Base-by-base conservation (phyloP, 768 basidiomycete species). In the Amanita pseudoporphyria region DNA sequence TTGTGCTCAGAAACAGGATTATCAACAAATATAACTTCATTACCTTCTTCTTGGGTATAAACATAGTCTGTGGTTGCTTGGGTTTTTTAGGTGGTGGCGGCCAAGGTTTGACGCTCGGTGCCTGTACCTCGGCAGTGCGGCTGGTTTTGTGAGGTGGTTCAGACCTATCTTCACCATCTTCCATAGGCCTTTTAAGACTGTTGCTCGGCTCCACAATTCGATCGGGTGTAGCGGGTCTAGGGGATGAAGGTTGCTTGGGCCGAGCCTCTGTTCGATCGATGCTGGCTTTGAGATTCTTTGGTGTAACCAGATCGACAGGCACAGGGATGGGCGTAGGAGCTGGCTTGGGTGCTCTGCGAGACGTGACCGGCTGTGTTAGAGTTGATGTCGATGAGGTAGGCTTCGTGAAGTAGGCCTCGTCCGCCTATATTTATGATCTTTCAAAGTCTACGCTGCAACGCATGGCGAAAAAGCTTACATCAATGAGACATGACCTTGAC, bases 1-100 rank as follows among this genome's bases (percentile, higher is more conserved):
- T 32, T n/a, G 6, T 26, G 2, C 22, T 55, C 3, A 50, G 49
- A 16, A 14, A 2, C 5, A 41, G 32, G 3, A 26, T 24, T 26
- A n/a, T 18, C 9, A 9, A 33, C 4, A 40, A 5, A 14, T 14
- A 10, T 13, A 24, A 30, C 13, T 18, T 37, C 33, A 39, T 31
- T 55, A 55, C 57, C 57, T 64, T 59, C 59, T 77, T 79, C 57
- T 77, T 84, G 1, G 83, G 82, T 50, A 85, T 84, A 59, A 86
- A 85, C 49, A 84, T 71, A 0, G 69, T 63, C 12, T 62, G 66
- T 56, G 45, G 36, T 37, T 67, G 67, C 53, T 74, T 74, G 19
- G 64, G 63, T 13, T 67, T 69, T 49, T 72, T 71, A 32, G 62
- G 55, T 26, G 57, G 60, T 31, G 60, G 63, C n/a, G 50, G 54